A percentile compares a stretch with the other conserved stretches of the same genome.
phyloP scores from a whole-genome alignment of 106 monocot species.

The Alisma plantagoaquatica region DNA sequence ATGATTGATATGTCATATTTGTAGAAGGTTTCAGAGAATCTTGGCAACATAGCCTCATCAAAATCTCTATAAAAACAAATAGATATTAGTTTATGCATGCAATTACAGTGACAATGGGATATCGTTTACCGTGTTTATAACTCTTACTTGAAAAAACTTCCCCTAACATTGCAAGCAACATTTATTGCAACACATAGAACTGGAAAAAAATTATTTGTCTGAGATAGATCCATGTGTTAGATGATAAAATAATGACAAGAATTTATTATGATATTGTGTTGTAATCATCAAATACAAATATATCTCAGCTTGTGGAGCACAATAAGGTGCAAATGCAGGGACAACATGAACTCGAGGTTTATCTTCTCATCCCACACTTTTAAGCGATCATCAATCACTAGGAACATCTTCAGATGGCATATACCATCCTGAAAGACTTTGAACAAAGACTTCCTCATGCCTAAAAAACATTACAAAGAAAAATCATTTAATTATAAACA shows the following conservation, averaged over 20 bases:
- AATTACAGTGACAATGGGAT: too few relatives aligned
- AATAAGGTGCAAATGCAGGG: conserved; percentile 95
- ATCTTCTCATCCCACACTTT: conserved; percentile 99
- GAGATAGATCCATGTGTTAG: not conserved
- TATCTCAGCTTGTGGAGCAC: conserved; percentile 99
- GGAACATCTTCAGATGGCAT: conserved; percentile 87
- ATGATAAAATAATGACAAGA: too few relatives aligned
- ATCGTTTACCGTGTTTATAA: too few relatives aligned
- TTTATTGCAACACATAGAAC: conserved; percentile 98
- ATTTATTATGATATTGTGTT: not conserved
- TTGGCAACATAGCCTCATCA: conserved; percentile 78
- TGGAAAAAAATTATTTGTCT: conserved; percentile 75
- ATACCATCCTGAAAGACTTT: conserved; percentile 86
- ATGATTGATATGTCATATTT: conserved; percentile 63
- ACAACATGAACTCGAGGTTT: conserved; percentile 97
- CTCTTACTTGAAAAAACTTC: conserved; percentile 92
- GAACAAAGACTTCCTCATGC: conserved; percentile 74
- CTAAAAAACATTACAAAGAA: conserved; percentile 13
- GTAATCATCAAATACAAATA: not conserved
- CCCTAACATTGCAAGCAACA: conserved; percentile 96
- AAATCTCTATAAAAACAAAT: conserved; percentile 56
- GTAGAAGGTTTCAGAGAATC: conserved; percentile 45
- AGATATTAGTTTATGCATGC: not conserved
- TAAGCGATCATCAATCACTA: conserved; percentile 93
- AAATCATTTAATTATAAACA: not conserved